phyloP scores from a whole-genome alignment of 1,139 yeast species.

The Pichia terricola region DNA sequence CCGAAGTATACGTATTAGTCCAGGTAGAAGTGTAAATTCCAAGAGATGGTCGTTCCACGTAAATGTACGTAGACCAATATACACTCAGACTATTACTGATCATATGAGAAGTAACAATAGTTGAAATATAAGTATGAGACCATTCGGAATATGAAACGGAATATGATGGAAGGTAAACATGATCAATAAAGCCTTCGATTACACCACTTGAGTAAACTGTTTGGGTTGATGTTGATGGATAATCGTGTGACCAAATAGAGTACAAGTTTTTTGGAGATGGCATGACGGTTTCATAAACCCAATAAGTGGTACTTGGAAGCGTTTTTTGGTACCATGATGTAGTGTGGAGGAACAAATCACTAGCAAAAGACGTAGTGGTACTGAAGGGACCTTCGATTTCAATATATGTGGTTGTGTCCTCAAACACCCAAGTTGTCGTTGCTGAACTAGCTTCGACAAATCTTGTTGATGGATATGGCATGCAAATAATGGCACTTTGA shows the following conservation, averaged over 20 bases:
- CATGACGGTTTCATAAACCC: background rate
- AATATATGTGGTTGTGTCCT: conserved; percentile 4
- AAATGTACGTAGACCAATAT: background rate
- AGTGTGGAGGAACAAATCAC: background rate
- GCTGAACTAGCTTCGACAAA: background rate
- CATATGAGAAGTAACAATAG: background rate
- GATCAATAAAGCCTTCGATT: background rate
- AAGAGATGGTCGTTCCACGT: conserved; percentile 1
- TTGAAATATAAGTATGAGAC: background rate
- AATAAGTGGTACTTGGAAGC: background rate
- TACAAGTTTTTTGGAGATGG: background rate
- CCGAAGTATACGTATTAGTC: conserved; percentile 1
- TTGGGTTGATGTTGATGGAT: background rate
- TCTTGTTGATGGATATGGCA: conserved; percentile 1
- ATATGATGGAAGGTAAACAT: conserved; percentile 1
- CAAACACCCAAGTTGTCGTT: background rate
- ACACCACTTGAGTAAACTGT: background rate
- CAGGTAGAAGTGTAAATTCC: background rate
- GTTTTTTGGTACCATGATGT: background rate
- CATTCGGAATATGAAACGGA: background rate
- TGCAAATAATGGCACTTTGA: background rate
- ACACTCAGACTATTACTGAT: background rate
- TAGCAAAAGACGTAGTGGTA: background rate
- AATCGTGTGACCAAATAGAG: background rate
- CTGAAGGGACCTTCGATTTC: background rate